Conservation (phyloP, 1,284 basidiomycete species). For the Golubevia pallescens region DNA sequence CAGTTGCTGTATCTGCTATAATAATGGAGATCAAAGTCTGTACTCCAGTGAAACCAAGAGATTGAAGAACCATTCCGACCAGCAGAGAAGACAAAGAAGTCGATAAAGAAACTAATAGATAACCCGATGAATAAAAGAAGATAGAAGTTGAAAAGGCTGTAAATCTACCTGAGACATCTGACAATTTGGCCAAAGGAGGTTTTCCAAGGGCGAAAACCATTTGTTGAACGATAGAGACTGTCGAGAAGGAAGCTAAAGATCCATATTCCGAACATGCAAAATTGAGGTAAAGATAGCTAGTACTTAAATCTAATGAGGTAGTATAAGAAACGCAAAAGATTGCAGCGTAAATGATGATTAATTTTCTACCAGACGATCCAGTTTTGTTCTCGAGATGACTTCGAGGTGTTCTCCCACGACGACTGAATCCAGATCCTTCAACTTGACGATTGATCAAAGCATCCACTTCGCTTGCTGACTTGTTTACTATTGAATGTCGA, state of each 20-base stretch:
- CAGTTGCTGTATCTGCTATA: slow-evolving; percentile 60
- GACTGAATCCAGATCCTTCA: too few species aligned
- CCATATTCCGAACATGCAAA: slow-evolving; percentile 62
- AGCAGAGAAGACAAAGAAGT: slow-evolving; percentile 32
- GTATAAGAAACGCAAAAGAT: slow-evolving; percentile 56
- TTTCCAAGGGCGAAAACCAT: slow-evolving; percentile 57
- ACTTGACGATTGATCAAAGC: too few species aligned
- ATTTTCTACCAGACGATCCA: too few species aligned
- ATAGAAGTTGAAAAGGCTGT: slow-evolving; percentile 42
- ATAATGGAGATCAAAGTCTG: slow-evolving; percentile 61
- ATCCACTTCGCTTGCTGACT: too few species aligned
- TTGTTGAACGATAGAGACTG: slow-evolving; percentile 59
- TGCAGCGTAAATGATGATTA: too few species aligned
- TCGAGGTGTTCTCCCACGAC: too few species aligned
- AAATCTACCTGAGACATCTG: slow-evolving; percentile 50
- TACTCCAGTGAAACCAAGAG: slow-evolving; percentile 53
- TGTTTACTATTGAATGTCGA: too few species aligned
- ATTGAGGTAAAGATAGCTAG: slow-evolving; percentile 58
- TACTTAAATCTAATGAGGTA: slow-evolving; percentile 58
- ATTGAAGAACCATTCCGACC: slow-evolving; percentile 48
- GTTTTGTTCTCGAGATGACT: too few species aligned
- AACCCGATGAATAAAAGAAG: slow-evolving; percentile 42
- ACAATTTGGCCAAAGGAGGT: slow-evolving; percentile 56
- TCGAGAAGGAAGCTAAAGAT: slow-evolving; percentile 54
- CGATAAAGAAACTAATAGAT: slow-evolving; percentile 45